Base-by-base conservation (phyloP, 108 stramenopile species). In the Fragilaria radians region DNA sequence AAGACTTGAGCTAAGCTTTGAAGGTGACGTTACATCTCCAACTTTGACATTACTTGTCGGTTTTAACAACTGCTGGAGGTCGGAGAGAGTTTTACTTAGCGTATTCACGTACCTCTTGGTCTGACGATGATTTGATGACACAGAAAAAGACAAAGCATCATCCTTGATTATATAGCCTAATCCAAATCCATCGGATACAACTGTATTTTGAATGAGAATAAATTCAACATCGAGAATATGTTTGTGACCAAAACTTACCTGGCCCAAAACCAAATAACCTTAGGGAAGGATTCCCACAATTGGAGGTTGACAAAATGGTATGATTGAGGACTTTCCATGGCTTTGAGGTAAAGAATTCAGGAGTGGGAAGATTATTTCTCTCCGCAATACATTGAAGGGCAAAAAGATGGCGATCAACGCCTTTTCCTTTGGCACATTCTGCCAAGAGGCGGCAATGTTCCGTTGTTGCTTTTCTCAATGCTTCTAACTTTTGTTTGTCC, bases 161-260 rank as follows among this genome's bases (percentile, higher is more conserved):
- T 93, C 88, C 48, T 87, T 86, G 61, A 89, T 93, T 29, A 93
- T 87, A 68, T 93, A 93, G 5, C 92, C 92, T 30, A 93, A 74
- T 29, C 92, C 91, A 62, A 78, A 79, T 7, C 81, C 85, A 61
- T 86, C 81, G 1, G 76, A 67, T 0, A 78, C 63, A 57, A 71
- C 36, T 17, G 7, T 42, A 42, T 11, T 42, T 14, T 11, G 14
- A 14, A 11, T 14, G 14, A 14, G 36, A 14, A 42, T 18, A 51
- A 18, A 11, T n/a, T 14, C 45, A 18, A 51, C 28, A 48, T n/a
- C n/a, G 46, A 18, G n/a, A 28, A 14, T 67, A 58, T 34, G 65
- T 67, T 46, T 45, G 0, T n/a, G 7, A n/a, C 24, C 19, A 59
- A 4, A 53, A 63, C 57, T 72, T 81, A 33, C 83, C 89, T 1